Conservation (phyloP, 163 green algal genomes). For the Volvox carteri region DNA sequence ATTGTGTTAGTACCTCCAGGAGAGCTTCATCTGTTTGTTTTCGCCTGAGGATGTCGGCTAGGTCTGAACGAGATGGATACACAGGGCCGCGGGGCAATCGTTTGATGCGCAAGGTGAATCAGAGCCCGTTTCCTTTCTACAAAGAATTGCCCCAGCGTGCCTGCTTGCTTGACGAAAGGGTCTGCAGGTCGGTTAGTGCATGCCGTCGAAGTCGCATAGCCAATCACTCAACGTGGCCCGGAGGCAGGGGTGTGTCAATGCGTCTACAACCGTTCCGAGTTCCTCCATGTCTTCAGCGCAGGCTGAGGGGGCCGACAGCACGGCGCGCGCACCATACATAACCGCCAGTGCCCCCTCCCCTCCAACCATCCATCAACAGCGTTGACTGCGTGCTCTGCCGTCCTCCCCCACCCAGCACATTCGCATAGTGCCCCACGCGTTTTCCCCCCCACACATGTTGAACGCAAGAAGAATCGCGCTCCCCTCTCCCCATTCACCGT, state of each 20-base stretch:
- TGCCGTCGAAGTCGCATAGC: background rate
- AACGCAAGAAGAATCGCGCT: no score
- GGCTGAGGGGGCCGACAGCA: background rate
- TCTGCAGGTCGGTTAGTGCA: background rate
- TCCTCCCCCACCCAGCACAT: no score
- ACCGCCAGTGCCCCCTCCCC: background rate
- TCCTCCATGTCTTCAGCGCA: background rate
- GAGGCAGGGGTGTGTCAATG: background rate
- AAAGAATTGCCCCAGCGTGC: background rate
- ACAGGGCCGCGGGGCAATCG: background rate
- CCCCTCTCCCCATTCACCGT: no score
- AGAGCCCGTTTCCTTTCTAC: background rate
- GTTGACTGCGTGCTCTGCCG: no score
- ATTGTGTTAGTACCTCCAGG: background rate
- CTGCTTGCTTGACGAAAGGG: background rate
- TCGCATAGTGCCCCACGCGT: no score
- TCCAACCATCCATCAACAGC: no score
- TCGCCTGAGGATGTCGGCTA: constrained; percentile 8
- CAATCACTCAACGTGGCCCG: background rate
- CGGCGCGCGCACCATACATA: background rate
- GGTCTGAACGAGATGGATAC: background rate
- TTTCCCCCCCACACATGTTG: no score
- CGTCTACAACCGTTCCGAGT: background rate
- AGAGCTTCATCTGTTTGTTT: background rate
- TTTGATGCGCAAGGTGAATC: constrained; percentile 34